Evolutionary conservation across 2,329 filamentous ascomycete genomes (phyloP), one percentile per base, ranked within the genome.

Genomic region (Aspergillus spinulosporus): DNA sequence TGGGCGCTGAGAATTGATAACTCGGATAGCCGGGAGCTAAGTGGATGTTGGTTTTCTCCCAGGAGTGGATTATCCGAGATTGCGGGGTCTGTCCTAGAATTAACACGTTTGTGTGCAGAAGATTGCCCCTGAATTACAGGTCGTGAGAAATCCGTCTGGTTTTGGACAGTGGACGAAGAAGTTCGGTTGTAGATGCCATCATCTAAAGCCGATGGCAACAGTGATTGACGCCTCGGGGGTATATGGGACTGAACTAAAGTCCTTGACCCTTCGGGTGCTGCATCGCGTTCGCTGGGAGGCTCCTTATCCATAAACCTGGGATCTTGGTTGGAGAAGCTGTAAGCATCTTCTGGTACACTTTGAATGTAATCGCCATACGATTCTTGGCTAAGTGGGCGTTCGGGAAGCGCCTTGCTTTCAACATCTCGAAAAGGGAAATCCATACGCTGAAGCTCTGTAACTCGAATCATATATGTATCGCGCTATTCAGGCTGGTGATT

Each of bases 401-500:
- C 85, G 31, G 93, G 93, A 7, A 97, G 79, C 28, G 88, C 88
- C 71, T 96, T 97, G 49, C 84, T 85, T 51, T 83, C 82, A 14
- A 65, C 45, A 40, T 68, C 67, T 67, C 72, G 81, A 71, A 73
- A 85, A 4, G 71, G 68, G 43, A 74, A 65, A 80, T 64, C 86
- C 67, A 94, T 84, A 61, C 88, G 86, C 65, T 89, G 85, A 40
- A 99, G 79, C 72, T 99, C 94, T 47, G 88, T 87, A 64, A 97
- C 96, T 54, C 94, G 88, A 56, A 88, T 90, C 50, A 88, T 91
- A 72, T 99, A 99, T 1, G 93, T 97, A 62, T 88, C 86, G 67
- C 90, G 87, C 90, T 95, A 59, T 28, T 45, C 21, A 21, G 21
- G 31, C 31, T 64, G 63, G 60, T 46, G 46, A 39, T 14, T n/a